Conservation (phyloP, 257 asterid species). For the Misopates orontium region DNA sequence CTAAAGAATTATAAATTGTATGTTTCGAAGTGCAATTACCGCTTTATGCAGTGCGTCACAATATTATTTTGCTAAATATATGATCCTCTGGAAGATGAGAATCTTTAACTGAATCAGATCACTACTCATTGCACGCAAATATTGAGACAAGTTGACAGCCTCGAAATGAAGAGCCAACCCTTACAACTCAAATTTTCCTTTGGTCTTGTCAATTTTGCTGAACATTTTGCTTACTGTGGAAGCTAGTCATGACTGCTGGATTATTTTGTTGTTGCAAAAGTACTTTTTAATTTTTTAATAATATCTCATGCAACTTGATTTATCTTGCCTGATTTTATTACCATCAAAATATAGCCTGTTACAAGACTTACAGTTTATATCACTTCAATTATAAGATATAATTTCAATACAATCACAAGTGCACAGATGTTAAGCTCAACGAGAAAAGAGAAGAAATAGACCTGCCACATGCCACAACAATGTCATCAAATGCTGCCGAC, state of each 20-base stretch:
- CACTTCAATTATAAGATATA: neutral
- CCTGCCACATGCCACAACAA: slow-evolving; percentile 98
- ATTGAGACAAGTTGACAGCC: too few relatives aligned
- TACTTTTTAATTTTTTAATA: too few relatives aligned
- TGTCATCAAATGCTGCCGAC: slow-evolving; percentile 57
- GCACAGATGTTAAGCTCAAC: neutral
- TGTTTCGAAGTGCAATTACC: too few relatives aligned
- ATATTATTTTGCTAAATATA: too few relatives aligned
- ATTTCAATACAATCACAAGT: neutral
- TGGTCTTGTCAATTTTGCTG: too few relatives aligned
- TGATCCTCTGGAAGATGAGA: too few relatives aligned
- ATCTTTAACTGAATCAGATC: too few relatives aligned
- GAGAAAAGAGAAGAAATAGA: slow-evolving; percentile 26
- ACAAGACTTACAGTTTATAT: neutral
- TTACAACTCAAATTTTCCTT: too few relatives aligned
- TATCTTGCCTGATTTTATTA: neutral
- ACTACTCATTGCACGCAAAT: too few relatives aligned
- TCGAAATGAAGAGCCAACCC: too few relatives aligned
- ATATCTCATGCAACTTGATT: neutral
- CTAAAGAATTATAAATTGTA: too few relatives aligned
- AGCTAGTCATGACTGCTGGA: neutral
- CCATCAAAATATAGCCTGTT: neutral
- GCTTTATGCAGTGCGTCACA: too few relatives aligned
- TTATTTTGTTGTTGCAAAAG: neutral
- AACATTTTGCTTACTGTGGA: neutral